A percentile compares a stretch with the other conserved stretches of the same genome.
Conservation (phyloP, 345 rosid species). For the Carallia pectinifolia region DNA sequence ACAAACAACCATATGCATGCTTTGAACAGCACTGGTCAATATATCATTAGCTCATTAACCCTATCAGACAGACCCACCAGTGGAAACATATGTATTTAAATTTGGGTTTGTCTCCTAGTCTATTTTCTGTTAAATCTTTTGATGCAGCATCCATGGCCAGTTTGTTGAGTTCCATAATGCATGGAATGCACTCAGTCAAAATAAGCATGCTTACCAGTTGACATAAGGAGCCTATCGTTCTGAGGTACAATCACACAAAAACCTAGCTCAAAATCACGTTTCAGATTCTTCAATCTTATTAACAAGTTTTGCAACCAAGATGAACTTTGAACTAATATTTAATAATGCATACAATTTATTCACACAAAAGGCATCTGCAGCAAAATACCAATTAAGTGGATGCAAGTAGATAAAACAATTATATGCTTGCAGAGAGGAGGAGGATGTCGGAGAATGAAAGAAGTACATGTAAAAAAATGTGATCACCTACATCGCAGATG, state of each 20-base stretch:
- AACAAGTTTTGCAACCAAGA: background rate
- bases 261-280: too few species aligned
- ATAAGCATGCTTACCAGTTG: background rate
- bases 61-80: background rate
- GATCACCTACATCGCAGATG: conserved; percentile 77
- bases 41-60: background rate
- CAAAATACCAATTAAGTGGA: too few species aligned
- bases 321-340: background rate
- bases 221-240: too few species aligned
- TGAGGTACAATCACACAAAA: too few species aligned
- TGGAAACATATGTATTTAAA: background rate
- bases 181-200: background rate
- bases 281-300: background rate
- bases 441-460: background rate
- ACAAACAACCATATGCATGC: background rate
- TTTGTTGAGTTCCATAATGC: background rate
- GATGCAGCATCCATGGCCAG: too few species aligned
- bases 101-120: too few species aligned
- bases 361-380: too few species aligned
- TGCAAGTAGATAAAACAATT: too few species aligned
- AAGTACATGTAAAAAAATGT: conserved; percentile 2
- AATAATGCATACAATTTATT: too few species aligned
- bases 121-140: too few species aligned
- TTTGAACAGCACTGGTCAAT: background rate
- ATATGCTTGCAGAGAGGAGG: background rate